phyloP scores from a whole-genome alignment of 179 eudicot genomes.

The Corrigiola litoralis region DNA sequence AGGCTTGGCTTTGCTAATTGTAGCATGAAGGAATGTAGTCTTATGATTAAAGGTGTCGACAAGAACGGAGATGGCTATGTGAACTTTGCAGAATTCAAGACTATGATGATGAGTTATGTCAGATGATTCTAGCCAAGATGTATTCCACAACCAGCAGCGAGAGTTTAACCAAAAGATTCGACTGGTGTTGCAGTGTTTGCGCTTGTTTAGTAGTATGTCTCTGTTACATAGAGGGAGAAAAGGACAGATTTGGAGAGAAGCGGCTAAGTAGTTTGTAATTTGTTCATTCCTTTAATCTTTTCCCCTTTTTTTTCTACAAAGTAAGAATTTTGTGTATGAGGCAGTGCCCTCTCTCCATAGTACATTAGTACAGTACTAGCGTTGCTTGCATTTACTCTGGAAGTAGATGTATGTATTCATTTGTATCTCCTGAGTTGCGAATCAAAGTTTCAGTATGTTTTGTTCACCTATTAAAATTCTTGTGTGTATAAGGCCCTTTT shows the following conservation, averaged over 20 bases:
- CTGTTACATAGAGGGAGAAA: too few relatives aligned
- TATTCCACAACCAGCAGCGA: too few relatives aligned
- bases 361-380: too few relatives aligned
- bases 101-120: constrained; percentile 43
- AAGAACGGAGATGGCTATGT: constrained; percentile 66
- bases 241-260: not conserved
- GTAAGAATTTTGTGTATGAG: not conserved
- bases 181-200: not conserved
- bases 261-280: constrained; percentile 9
- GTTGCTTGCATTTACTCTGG: too few relatives aligned
- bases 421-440: not conserved
- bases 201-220: too few relatives aligned
- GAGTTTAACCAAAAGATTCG: not conserved
- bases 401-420: constrained; percentile 1
- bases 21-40: constrained; percentile 41
- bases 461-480: too few relatives aligned
- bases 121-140: not conserved
- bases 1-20: constrained; percentile 48
- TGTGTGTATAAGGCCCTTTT: too few relatives aligned
- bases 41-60: constrained; percentile 61
- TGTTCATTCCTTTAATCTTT: not conserved
- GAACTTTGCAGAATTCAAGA: constrained; percentile 50
- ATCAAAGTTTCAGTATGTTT: not conserved
- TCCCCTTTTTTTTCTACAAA: not conserved
- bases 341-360: constrained; percentile 10